Conservation (phyloP, 2,329 filamentous ascomycete species). For the Acephala macrosclerotiorum region DNA sequence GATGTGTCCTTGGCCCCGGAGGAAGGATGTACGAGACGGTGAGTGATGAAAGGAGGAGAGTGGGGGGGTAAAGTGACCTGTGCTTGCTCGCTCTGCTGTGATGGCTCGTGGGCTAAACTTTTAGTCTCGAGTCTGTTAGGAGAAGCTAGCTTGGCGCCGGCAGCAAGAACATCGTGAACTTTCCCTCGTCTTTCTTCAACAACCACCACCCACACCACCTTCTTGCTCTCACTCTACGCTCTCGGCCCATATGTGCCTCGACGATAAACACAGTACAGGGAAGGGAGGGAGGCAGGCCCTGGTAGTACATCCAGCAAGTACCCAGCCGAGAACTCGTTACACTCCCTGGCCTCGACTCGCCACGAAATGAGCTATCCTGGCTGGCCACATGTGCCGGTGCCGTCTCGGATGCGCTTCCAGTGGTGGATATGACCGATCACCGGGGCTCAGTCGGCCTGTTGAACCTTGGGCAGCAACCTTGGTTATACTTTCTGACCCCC, state of each 20-base stretch:
- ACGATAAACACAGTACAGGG: not conserved
- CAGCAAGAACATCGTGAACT: conserved; percentile 10
- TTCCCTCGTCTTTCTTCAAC: not conserved
- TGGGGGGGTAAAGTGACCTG: conserved; percentile 5
- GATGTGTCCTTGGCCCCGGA: not conserved
- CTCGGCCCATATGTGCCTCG: not conserved
- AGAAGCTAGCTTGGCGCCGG: not conserved
- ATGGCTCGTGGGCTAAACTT: not conserved
- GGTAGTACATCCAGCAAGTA: conserved; percentile 12
- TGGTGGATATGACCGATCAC: conserved; percentile 6
- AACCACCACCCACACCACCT: not conserved
- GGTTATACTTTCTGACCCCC: not conserved
- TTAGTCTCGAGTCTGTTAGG: conserved; percentile 7
- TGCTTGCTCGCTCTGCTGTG: not conserved
- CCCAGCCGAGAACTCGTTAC: conserved; percentile 1
- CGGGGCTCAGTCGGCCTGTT: conserved; percentile 19
- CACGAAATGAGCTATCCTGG: conserved; percentile 10
- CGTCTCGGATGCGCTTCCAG: conserved; percentile 14
- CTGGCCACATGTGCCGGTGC: conserved; percentile 22
- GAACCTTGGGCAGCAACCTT: conserved; percentile 22
- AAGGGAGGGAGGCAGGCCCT: not conserved
- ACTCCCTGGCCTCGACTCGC: not conserved
- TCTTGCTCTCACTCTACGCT: not conserved
- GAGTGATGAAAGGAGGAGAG: not conserved
- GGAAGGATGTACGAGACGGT: conserved; percentile 2